Evolutionary conservation across 1,139 yeast genomes (phyloP).

Genomic region (Yamadazyma blattariae): DNA sequence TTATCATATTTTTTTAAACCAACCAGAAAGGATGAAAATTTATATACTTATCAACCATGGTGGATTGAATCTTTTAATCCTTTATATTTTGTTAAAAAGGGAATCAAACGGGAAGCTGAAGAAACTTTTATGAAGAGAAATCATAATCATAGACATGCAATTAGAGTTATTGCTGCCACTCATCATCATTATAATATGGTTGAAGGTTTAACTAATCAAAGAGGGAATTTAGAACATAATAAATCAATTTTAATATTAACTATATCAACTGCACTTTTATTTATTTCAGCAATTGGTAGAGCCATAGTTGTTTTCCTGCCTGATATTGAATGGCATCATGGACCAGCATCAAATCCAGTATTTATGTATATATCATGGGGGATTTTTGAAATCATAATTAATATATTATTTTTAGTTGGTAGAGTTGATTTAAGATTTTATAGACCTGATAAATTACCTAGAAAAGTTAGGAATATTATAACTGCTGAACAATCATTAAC

Average conservation of each 20-base stretch:
- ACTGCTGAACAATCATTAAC: constrained; percentile 38
- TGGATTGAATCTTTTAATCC: constrained; percentile 43
- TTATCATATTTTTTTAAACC: constrained; percentile 41
- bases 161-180: constrained; percentile 43
- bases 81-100: constrained; percentile 34
- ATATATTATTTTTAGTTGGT: constrained; percentile 35
- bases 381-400: constrained; percentile 32
- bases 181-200: constrained; percentile 41
- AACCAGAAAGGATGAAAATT: constrained; percentile 37
- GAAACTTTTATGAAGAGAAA: constrained; percentile 40
- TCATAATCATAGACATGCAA: constrained; percentile 40
- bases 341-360: constrained; percentile 22
- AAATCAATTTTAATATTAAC: constrained; percentile 27
- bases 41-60: constrained; percentile 46
- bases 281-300: constrained; percentile 29
- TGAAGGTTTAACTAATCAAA: constrained; percentile 36
- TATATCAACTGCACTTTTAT: constrained; percentile 28
- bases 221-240: constrained; percentile 38
- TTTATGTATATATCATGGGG: constrained; percentile 41
- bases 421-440: constrained; percentile 46
- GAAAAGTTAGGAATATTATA: constrained; percentile 31
- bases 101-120: constrained; percentile 36
- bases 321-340: constrained; percentile 15
- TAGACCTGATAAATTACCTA: constrained; percentile 41
- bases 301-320: constrained; percentile 30